These are phyloP conservation scores for Xanthoconium purpureum DNA, from an alignment of 768 basidiomycete species.

Conservation along the genomic window DNA sequence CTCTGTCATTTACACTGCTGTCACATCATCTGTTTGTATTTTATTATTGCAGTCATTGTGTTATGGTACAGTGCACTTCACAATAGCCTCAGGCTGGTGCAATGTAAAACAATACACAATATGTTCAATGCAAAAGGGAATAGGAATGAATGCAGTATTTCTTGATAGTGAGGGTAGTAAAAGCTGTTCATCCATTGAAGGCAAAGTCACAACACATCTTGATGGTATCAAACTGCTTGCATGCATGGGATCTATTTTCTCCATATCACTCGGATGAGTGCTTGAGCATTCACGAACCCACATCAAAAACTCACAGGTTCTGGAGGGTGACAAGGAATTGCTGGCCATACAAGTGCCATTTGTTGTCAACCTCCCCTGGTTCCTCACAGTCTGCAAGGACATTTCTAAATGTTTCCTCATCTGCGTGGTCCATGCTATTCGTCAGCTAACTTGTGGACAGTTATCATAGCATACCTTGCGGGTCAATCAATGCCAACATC, in stretches of 20 bases:
- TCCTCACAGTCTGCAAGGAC: constrained; percentile 22
- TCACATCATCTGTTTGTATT: background rate
- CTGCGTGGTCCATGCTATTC: constrained; percentile 3
- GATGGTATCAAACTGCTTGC: constrained; percentile 20
- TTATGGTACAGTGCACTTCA: constrained; percentile 7
- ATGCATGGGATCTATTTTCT: background rate
- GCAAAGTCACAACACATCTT: constrained; percentile 33
- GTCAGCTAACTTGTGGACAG: background rate
- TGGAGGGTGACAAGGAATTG: constrained; percentile 18
- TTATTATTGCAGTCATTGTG: constrained; percentile 1
- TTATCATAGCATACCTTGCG: constrained; percentile 13
- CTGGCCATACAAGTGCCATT: constrained; percentile 20
- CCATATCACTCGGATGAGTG: background rate
- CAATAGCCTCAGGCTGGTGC: background rate
- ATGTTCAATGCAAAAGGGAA: constrained; percentile 4
- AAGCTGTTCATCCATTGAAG: constrained; percentile 22
- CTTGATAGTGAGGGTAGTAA: too few relatives aligned
- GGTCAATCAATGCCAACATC: constrained; percentile 17
- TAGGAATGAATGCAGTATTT: background rate
- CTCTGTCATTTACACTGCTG: background rate
- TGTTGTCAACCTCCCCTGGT: constrained; percentile 8
- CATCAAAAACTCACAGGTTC: constrained; percentile 12
- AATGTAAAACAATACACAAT: constrained; percentile 9
- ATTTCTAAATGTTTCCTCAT: constrained; percentile 6
- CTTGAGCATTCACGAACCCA: background rate